Base-by-base conservation (phyloP, 2,329 filamentous ascomycete species). In the Penicillium sp. region DNA sequence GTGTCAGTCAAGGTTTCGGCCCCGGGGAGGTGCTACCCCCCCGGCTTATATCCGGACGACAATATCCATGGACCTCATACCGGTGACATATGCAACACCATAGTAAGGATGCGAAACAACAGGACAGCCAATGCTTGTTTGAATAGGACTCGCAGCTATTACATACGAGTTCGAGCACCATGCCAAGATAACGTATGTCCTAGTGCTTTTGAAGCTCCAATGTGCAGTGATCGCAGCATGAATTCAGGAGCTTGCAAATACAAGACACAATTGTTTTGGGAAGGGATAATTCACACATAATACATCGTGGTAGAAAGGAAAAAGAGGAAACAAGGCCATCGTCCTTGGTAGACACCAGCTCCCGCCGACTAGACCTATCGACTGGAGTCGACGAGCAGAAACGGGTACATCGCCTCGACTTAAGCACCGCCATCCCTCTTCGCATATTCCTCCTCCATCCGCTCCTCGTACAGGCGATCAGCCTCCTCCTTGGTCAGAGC, bases 391-490 rank as follows among this genome's bases (percentile, higher is more conserved):
- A 23, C 12, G 10, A 38, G 23, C 37, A 31, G 23, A 6, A 27
- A 15, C 3, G 18, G 13, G 23, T 21, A n/a, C 4, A 32, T 1
- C 27, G 18, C 16, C 6, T 18, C 12, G 23, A 25, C 45, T 65
- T 63, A 74, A 63, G 77, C 73, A 66, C 73, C 72, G 1, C 72
- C 71, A 60, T 77, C 76, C 47, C 75, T 62, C 71, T 77, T 75
- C 54, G 74, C 73, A 65, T 77, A 76, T 62, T 79, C 77, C 45
- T 77, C 76, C 65, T 77, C 77, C 64, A 79, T 78, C 15, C 74
- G 69, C 62, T 78, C 75, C 57, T 76, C 70, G 56, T 77, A 79
- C 39, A 75, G 56, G 13, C 70, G 67, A 56, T 78, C 75, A 2
- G 72, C 75, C 54, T 78, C 75, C 46, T 73, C 74, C 59, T 71